Evolutionary conservation across 1,284 basidiomycete species (phyloP), one percentile per base, ranked within the genome.

Genomic region (Cryptococcus sp.): DNA sequence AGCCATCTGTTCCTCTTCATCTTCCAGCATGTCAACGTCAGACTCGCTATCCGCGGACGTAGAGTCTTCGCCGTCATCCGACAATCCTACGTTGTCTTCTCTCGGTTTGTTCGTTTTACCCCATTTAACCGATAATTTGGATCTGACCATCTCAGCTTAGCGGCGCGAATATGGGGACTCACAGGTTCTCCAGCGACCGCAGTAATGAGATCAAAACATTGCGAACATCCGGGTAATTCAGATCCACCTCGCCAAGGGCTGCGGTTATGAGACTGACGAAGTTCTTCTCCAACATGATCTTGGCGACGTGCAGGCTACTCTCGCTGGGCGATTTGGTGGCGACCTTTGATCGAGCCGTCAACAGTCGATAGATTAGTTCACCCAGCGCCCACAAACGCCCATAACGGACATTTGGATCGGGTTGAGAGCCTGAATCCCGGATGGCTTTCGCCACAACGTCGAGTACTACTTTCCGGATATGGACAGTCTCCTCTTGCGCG

Each of bases 201-300:
- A 99, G 81, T 58, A 99, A 86, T 0, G 89, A 87, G 20, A 89
- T 87, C 17, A 99, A 87, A 27, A 98, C 83, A 41, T 85, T 85
- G 58, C 89, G 88, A 64, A 97, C 87, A 66, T 94, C 88, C 2
- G 96, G 96, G 78, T 94, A 95, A 74, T 97, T 96, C 53, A 98
- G 84, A 72, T 99, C 96, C 41, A 97, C 86, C 57, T 99, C 96
- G 7, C 91, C 88, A 10, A 98, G 83, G 13, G 93, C 89, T 52
- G 83, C 88, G 0, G 96, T 98, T 38, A 99, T 82, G 3, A 89
- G 88, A 6, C 89, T 84, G 20, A 98, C 96, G 69, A 91, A 96
- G 73, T 92, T 93, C 82, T 98, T 97, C 82, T 99, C 96, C 47
- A 99, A 81, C 96, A 99, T 99, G 63, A 94, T 85, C 81, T 98